Evolutionary conservation across 1,284 basidiomycete genomes (phyloP).

Genomic region (Ustilago shanxiensis): DNA sequence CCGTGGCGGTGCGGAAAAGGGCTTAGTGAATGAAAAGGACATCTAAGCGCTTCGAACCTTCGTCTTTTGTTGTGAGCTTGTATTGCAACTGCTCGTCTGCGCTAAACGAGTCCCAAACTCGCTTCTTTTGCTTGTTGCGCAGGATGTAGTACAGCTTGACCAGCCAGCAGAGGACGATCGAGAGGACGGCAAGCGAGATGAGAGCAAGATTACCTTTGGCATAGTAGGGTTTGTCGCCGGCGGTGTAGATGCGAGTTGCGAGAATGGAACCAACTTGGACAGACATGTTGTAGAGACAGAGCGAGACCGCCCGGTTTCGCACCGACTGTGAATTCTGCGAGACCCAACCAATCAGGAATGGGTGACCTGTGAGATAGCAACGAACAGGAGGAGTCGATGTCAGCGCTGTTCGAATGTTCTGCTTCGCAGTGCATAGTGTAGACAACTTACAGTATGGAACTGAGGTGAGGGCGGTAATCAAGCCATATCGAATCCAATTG

Average conservation of each 20-base stretch:
- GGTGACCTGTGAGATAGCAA: conserved; percentile 17
- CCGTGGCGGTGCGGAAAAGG: too few relatives aligned
- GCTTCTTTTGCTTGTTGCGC: conserved; percentile 41
- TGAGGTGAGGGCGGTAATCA: conserved; percentile 41
- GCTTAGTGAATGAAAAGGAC: conserved; percentile 46
- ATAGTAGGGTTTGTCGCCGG: conserved; percentile 52
- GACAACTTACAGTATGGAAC: conserved; percentile 43
- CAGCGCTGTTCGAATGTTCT: neutral
- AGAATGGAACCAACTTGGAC: conserved; percentile 53
- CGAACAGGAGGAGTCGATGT: neutral
- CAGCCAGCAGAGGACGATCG: conserved; percentile 44
- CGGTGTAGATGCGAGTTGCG: conserved; percentile 51
- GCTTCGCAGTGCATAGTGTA: neutral
- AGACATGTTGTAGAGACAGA: conserved; percentile 59
- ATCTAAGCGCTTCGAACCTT: conserved; percentile 49
- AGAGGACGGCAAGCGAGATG: conserved; percentile 25
- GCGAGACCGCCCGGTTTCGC: conserved; percentile 46
- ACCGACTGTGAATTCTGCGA: conserved; percentile 50
- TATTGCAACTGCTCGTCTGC: conserved; percentile 49
- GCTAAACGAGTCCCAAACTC: conserved; percentile 29
- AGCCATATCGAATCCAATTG: conserved; percentile 45
- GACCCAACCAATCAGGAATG: conserved; percentile 36
- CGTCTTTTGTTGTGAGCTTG: conserved; percentile 45
- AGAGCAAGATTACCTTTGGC: conserved; percentile 48
- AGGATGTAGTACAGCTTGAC: conserved; percentile 52